phyloP scores from a whole-genome alignment of 2,329 filamentous ascomycete genomes.

The Ustilaginoidea virens region DNA sequence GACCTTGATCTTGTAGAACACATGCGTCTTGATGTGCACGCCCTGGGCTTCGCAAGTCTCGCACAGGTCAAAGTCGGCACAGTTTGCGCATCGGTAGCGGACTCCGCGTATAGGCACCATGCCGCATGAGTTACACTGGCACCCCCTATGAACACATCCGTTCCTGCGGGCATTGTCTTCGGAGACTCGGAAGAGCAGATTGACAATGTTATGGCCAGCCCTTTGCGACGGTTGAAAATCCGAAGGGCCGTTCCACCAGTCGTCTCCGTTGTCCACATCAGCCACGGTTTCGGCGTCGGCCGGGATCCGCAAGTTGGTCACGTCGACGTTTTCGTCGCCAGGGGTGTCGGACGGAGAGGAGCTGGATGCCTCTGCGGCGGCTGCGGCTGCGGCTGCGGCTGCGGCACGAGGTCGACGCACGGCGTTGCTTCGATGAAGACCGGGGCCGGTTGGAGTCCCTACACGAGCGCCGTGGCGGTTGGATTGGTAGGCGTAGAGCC shows the following conservation, averaged over 20 bases:
- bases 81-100: conserved; percentile 89
- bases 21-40: conserved; percentile 73
- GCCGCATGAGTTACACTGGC: conserved; percentile 81
- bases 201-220: conserved; percentile 66
- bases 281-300: conserved; percentile 24
- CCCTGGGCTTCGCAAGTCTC: conserved; percentile 75
- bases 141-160: conserved; percentile 82
- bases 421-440: conserved; percentile 52
- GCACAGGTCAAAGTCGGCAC: conserved; percentile 89
- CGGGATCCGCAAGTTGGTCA: conserved; percentile 11
- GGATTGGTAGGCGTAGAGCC: conserved; percentile 41
- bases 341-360: conserved; percentile 25
- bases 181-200: conserved; percentile 77
- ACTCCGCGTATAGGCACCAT: conserved; percentile 81
- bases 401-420: conserved; percentile 34
- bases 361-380: conserved; percentile 22
- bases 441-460: conserved; percentile 13
- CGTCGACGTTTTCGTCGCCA: conserved; percentile 28
- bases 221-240: conserved; percentile 27
- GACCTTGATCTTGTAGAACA: conserved; percentile 92
- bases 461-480: conserved; percentile 11
- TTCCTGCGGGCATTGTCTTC: conserved; percentile 82
- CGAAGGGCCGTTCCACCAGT: conserved; percentile 35
- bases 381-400: too few relatives aligned
- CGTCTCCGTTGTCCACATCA: conserved; percentile 25